Base-by-base conservation (phyloP, 495 filamentous ascomycete genomes). In the Elasticomyces elasticus region DNA sequence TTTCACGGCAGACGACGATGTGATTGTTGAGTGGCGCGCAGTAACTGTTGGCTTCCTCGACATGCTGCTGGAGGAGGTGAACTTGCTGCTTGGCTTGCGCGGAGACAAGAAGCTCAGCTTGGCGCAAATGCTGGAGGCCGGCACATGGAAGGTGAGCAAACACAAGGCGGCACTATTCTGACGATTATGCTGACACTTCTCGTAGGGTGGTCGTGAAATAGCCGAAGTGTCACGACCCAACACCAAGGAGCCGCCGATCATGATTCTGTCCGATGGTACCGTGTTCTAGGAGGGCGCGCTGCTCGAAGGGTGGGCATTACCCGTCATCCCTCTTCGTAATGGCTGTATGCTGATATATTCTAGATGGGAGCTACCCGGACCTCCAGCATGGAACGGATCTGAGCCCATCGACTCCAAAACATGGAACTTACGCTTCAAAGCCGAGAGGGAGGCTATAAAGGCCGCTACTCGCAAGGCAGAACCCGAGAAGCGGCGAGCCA, bases 141-240 rank as follows among this genome's bases (percentile, higher is more conserved):
- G 88, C n/a, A 87, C 84, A 58, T 94, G 88, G 88, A 98, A 98
- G 85, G 91, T 94, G 65, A 54, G 66, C 4, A 5, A 19, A 20
- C 19, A 48, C 19, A 50, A 4, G 22, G 38, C 33, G 7, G 2
- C 22, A 12, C 6, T 23, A 5, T 5, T 3, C 6, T 23, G 42
- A 24, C 22, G 5, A 25, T 30, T 10, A 22, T 3, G 19, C 48
- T 40, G 31, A 51, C 28, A 11, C 12, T 15, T 17, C 5, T 59
- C 38, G 62, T 56, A 96, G 92, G 94, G 91, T 64, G 92, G 92
- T 52, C 81, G 92, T 65, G 92, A 97, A 72, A 83, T 97, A 56
- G 92, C 92, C 38, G 94, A 96, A 70, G 86, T 96, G 49, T 94
- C 86, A 52, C 76, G 92, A 56, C 92, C 92, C 6, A 96, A 96